These are phyloP conservation scores for Trichoderma orchidacearum DNA, from an alignment of 495 filamentous ascomycete species.

Conservation along the genomic window DNA sequence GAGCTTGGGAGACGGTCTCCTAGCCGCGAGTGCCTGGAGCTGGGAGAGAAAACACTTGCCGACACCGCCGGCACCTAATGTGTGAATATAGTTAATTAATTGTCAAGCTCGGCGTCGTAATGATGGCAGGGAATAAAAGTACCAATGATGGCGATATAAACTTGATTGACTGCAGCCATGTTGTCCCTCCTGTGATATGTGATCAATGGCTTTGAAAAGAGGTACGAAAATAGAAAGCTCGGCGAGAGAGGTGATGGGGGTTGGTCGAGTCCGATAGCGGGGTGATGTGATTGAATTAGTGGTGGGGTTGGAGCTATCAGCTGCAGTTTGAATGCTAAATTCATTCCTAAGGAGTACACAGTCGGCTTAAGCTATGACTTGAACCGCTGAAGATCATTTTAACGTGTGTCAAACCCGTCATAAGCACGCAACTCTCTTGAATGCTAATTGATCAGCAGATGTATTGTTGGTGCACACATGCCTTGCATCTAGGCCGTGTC, in stretches of 20 bases:
- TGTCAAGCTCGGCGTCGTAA: slow-evolving; percentile 2
- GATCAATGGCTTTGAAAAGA: neutral
- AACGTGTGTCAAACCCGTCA: no score
- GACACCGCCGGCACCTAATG: slow-evolving; percentile 77
- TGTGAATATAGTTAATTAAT: neutral
- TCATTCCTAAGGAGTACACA: no score
- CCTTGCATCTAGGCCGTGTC: no score
- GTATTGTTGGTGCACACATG: no score
- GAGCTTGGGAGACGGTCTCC: slow-evolving; percentile 42
- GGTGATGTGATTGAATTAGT: neutral
- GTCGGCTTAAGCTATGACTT: no score
- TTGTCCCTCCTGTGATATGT: neutral
- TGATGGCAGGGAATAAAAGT: neutral
- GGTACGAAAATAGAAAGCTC: neutral
- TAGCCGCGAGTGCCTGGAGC: slow-evolving; percentile 43
- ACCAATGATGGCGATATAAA: slow-evolving; percentile 33
- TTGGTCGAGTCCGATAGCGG: neutral
- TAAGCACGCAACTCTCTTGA: no score
- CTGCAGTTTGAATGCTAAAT: no score
- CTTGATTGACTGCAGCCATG: slow-evolving; percentile 21
- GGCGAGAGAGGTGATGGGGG: neutral
- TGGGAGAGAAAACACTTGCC: slow-evolving; percentile 83
- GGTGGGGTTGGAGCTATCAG: neutral
- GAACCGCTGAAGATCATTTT: no score
- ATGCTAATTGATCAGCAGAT: no score